These are phyloP conservation scores for Clonostachys solani DNA, from an alignment of 2,329 filamentous ascomycete genomes.

Conservation along the genomic window DNA sequence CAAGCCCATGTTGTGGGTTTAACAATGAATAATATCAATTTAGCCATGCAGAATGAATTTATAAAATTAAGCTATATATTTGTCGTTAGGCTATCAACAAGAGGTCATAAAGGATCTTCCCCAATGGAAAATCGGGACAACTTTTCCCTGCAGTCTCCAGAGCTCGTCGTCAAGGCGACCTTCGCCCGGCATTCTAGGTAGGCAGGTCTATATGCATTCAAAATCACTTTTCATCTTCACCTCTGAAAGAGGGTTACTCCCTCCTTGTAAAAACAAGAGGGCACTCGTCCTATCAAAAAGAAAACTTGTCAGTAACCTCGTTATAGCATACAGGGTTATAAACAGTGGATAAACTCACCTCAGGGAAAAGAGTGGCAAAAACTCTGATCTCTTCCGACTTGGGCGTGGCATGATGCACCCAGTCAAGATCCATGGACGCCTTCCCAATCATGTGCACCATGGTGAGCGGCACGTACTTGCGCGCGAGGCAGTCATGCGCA, in stretches of 20 bases:
- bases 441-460: constrained; percentile 50
- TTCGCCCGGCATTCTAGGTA: too few species aligned
- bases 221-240: too few species aligned
- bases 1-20: too few species aligned
- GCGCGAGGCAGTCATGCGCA: constrained; percentile 43
- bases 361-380: constrained; percentile 43
- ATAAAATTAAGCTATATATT: too few species aligned
- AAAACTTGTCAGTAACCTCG: background rate
- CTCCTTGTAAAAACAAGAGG: background rate
- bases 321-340: background rate
- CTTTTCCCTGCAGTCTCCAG: too few species aligned
- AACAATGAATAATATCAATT: too few species aligned
- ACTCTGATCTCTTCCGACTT: constrained; percentile 45
- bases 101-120: too few species aligned
- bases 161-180: too few species aligned
- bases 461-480: constrained; percentile 41
- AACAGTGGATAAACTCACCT: constrained; percentile 26
- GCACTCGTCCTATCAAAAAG: background rate
- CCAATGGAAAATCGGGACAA: too few species aligned
- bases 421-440: constrained; percentile 43
- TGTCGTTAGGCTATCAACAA: too few species aligned
- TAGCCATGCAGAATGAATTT: too few species aligned
- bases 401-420: constrained; percentile 41
- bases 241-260: background rate
- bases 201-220: too few species aligned